Evolutionary conservation across 768 basidiomycete genomes (phyloP).

Genomic region (Suillus variegatus): DNA sequence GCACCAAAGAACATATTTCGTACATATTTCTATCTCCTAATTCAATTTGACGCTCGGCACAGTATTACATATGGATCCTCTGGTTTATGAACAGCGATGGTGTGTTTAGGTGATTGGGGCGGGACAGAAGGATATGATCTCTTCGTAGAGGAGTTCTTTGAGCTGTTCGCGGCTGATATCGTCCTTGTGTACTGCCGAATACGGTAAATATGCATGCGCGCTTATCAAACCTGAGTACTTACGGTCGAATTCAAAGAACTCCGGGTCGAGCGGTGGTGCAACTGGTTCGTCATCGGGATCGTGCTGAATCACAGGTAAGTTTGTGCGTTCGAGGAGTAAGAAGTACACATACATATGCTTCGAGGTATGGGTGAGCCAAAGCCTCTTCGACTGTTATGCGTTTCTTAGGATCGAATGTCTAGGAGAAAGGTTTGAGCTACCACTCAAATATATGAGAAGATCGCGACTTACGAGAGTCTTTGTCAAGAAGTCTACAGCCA

Average conservation of each 20-base stretch:
- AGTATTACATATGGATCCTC: background rate
- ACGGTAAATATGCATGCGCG: constrained; percentile 2
- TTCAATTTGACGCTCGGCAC: background rate
- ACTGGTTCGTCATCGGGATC: constrained; percentile 97
- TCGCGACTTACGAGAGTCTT: constrained; percentile 66
- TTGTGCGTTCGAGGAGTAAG: constrained; percentile 2
- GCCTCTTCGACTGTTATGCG: constrained; percentile 94
- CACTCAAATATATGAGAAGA: background rate
- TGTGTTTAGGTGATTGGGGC: constrained; percentile 46
- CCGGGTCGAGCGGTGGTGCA: constrained; percentile 91
- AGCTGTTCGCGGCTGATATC: constrained; percentile 94
- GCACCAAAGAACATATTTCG: constrained; percentile 6
- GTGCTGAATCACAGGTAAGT: constrained; percentile 49
- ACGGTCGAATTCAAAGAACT: constrained; percentile 98
- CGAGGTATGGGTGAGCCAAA: constrained; percentile 91
- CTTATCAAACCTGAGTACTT: constrained; percentile 32
- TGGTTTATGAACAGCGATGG: background rate
- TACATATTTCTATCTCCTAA: background rate
- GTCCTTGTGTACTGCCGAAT: constrained; percentile 80
- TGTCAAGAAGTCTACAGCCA: constrained; percentile 78
- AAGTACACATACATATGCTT: constrained; percentile 71
- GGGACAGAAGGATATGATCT: constrained; percentile 89
- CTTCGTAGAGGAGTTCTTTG: constrained; percentile 91
- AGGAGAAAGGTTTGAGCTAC: constrained; percentile 6
- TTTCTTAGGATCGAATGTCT: constrained; percentile 98